Conservation (phyloP, 495 filamentous ascomycete species). For the Aspergillus kassunensis region DNA sequence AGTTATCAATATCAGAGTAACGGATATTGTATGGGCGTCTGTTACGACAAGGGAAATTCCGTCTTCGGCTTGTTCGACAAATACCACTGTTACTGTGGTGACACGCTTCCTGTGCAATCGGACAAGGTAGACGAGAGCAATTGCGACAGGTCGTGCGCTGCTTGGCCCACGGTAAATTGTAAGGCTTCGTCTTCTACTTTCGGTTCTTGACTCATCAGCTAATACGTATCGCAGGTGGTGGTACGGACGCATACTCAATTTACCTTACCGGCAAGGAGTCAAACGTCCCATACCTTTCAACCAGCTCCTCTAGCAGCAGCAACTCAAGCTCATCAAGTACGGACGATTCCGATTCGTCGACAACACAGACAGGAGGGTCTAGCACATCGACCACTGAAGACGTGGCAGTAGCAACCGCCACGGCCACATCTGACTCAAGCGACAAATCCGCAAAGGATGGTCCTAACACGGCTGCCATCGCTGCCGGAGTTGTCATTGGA, state of each 20-base stretch:
- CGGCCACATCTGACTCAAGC: constrained; percentile 12
- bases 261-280: constrained; percentile 39
- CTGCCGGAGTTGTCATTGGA: constrained; percentile 83
- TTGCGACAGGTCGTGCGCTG: constrained; percentile 40
- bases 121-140: constrained; percentile 32
- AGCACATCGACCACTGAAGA: constrained; percentile 27
- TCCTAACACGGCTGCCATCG: constrained; percentile 71
- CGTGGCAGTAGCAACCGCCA: constrained; percentile 37
- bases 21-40: constrained; percentile 44
- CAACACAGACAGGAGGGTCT: constrained; percentile 12
- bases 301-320: constrained; percentile 8
- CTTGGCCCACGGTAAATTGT: constrained; percentile 45
- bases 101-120: constrained; percentile 38
- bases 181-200: constrained; percentile 21
- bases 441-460: constrained; percentile 33
- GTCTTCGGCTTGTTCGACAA: constrained; percentile 43
- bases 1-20: constrained; percentile 45
- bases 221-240: constrained; percentile 38
- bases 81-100: constrained; percentile 46
- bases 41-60: constrained; percentile 26
- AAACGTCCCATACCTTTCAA: constrained; percentile 26
- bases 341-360: too few species aligned
- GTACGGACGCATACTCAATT: constrained; percentile 36
- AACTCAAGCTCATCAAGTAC: too few species aligned
- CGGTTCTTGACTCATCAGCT: neutral